Evolutionary conservation across 129 eudicot genomes (phyloP).

Genomic region (Centella asiatica): DNA sequence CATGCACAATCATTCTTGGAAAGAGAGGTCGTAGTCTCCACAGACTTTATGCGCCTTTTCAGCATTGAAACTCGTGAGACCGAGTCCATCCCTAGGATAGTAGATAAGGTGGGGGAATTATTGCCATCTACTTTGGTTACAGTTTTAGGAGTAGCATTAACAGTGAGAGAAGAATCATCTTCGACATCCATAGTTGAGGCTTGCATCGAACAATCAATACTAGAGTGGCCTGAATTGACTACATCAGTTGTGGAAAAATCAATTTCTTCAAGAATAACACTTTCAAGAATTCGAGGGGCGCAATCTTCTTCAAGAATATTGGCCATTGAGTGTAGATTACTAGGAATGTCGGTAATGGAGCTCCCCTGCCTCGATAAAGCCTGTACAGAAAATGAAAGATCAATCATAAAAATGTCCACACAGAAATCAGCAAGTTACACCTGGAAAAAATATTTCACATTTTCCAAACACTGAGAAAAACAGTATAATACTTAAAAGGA

Average conservation of each 20-base stretch:
- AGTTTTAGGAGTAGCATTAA: slow-evolving; percentile 4
- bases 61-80: slow-evolving; percentile 54
- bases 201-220: slow-evolving; percentile 12
- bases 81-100: slow-evolving; percentile 51
- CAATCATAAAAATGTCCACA: background rate
- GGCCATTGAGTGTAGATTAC: slow-evolving; percentile 7
- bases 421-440: background rate
- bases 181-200: background rate
- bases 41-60: slow-evolving; percentile 43
- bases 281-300: slow-evolving; percentile 22
- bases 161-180: slow-evolving; percentile 1
- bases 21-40: slow-evolving; percentile 34
- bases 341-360: slow-evolving; percentile 12
- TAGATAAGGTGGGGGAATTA: slow-evolving; percentile 42
- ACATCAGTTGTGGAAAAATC: slow-evolving; percentile 13
- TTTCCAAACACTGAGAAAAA: too few relatives aligned
- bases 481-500: too few relatives aligned
- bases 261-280: slow-evolving; percentile 22
- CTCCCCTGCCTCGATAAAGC: slow-evolving; percentile 36
- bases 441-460: background rate
- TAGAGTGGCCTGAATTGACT: slow-evolving; percentile 22
- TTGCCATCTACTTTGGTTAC: background rate
- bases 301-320: slow-evolving; percentile 14
- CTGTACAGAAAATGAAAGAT: slow-evolving; percentile 24
- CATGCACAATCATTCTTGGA: slow-evolving; percentile 52